Base-by-base conservation (phyloP, 2,329 filamentous ascomycete species). In the Beauveria pseudobassiana region DNA sequence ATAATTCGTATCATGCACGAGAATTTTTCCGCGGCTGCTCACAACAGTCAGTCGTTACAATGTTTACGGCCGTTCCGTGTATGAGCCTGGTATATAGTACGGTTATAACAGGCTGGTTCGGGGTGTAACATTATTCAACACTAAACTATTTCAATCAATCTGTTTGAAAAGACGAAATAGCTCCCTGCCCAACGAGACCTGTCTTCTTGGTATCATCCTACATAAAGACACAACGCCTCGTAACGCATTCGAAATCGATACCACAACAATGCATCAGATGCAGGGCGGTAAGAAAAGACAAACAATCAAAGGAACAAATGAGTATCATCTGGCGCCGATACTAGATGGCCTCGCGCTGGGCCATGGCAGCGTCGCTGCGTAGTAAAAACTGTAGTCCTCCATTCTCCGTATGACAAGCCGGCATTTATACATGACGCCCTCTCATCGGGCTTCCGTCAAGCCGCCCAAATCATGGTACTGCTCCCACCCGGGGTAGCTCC, bases 391-490 rank as follows among this genome's bases (percentile, higher is more conserved):
- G 28, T 22, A 8, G 14, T 42, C 20, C n/a, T 40, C 30, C 5
- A 2, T 56, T 30, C 18, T 5, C 26, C 45, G 5, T 10, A 14
- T 43, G 8, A 40, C 20, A 20, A 26, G 20, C 10, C 38, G 14
- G 4, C 20, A 9, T 10, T 22, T 40, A 2, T 24, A 1, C 10
- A 14, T 9, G 6, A 24, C 30, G 9, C 16, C 16, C n/a, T 3
- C n/a, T 73, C 66, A 75, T 49, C 67, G 67, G 65, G 74, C 69
- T 63, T 75, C 73, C 2, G 74, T 80, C 52, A 80, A 66, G 0
- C 79, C 79, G 40, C 79, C 79, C 4, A 81, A 67, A 14, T 78
- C 76, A 30, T 73, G 71, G 63, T 78, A 81, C 67, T 80, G 76
- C 64, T 77, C 78, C 78, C 77, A 81, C 5, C 74, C 74, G 3